These are phyloP conservation scores for Quaeritorhiza haematococci DNA, from an alignment of 371 early-diverging fungal species.

Conservation along the genomic window DNA sequence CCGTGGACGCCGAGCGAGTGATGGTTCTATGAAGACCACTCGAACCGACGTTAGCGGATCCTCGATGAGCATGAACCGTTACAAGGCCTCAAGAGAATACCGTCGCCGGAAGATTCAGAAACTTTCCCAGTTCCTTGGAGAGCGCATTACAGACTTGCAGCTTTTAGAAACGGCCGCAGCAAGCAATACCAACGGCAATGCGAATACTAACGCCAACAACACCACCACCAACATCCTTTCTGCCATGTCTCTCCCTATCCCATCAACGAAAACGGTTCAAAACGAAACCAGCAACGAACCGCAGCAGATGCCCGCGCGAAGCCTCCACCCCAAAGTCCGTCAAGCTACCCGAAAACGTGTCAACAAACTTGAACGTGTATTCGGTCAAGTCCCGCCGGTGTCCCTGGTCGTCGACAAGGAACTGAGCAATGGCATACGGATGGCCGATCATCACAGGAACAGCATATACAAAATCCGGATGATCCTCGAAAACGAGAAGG, in stretches of 20 bases:
- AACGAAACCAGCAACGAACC: conserved; percentile 11
- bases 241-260: conserved; percentile 14
- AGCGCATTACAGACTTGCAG: conserved; percentile 7
- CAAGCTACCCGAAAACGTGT: too few relatives aligned
- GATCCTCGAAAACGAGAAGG: conserved; percentile 8
- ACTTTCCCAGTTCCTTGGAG: conserved; percentile 33
- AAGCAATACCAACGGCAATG: conserved; percentile 3
- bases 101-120: conserved; percentile 18
- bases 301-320: too few relatives aligned
- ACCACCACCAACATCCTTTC: not conserved
- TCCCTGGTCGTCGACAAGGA: too few relatives aligned
- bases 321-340: too few relatives aligned
- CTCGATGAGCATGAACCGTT: not conserved
- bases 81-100: not conserved
- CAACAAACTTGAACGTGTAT: conserved; percentile 18
- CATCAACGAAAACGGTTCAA: conserved; percentile 16
- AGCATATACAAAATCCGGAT: conserved; percentile 3
- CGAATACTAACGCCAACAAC: conserved; percentile 4
- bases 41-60: not conserved
- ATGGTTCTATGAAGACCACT: too few relatives aligned
- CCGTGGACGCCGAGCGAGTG: not conserved
- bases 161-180: conserved; percentile 23
- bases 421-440: conserved; percentile 5
- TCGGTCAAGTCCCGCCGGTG: conserved; percentile 22
- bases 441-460: not conserved